Base-by-base conservation (phyloP, 495 filamentous ascomycete genomes). In the Penicillium crystallinum region DNA sequence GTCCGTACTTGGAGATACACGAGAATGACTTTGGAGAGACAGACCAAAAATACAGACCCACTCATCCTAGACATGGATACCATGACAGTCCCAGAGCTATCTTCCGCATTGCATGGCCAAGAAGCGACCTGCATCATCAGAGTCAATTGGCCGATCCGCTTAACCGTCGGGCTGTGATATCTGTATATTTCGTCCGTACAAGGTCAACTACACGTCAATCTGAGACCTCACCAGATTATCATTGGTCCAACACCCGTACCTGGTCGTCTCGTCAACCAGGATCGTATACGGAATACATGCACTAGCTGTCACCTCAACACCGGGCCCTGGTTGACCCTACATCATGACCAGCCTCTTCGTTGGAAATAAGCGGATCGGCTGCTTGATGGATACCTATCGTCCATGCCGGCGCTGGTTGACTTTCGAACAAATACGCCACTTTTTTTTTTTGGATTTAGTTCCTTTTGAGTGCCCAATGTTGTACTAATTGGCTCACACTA, bases 241-340 rank as follows among this genome's bases (percentile, higher is more conserved):
- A 64, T 61, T 64, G 58, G 58, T 25, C 37, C 8, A 36, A 33
- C 41, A 33, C 52, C 34, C 45, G 35, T 29, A 47, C 18, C 41
- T 43, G 55, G 40, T 59, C 55, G 49, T 53, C 37, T 55, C 58
- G 61, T 48, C 53, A 58, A 61, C 61, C 42, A 40, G 43, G 34
- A 45, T 27, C 8, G 46, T 37, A 45, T 36, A 29, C 39, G 6
- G 14, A 36, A 53, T 30, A 36, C 34, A 53, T 30, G 37, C 47
- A 29, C 53, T 61, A 55, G 37, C 52, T 50, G 54, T 35, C 30
- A 34, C 41, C 50, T 52, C 41, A 57, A 45, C 41, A 52, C 17
- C 33, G 37, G 49, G 42, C 41, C 30, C 39, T 40, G 31, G 36
- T 57, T 46, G 46, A 34, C 12, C 43, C 34, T 22, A 54, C 42